A percentile compares a stretch with the other conserved stretches of the same genome.
Conservation (phyloP, 306 rosid genomes). For the Cicer bijugum region DNA sequence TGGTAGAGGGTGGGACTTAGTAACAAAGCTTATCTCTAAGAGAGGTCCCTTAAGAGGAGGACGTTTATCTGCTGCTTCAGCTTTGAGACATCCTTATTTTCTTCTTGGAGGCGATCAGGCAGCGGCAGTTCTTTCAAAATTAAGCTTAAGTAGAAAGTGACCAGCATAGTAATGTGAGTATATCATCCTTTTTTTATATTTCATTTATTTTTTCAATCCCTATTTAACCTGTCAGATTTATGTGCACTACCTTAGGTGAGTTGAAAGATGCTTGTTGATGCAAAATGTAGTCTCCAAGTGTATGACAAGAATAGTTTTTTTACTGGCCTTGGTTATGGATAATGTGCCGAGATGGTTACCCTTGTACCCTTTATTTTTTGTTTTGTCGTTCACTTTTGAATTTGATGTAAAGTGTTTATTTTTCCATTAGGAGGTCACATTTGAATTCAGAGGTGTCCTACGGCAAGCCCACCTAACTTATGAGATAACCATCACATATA, state of each 20-base stretch:
- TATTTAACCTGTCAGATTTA: conserved; percentile 11
- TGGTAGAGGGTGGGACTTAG: conserved; percentile 93
- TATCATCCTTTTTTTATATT: conserved; percentile 11
- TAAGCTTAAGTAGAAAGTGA: conserved; percentile 65
- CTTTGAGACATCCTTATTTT: conserved; percentile 90
- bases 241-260: conserved; percentile 15
- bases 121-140: conserved; percentile 84
- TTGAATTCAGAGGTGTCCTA: conserved; percentile 25
- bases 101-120: conserved; percentile 92
- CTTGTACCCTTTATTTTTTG: background rate
- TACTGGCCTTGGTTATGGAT: background rate
- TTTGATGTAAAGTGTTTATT: conserved; percentile 36
- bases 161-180: conserved; percentile 44
- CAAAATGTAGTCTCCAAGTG: conserved; percentile 6
- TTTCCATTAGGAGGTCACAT: conserved; percentile 38
- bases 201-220: conserved; percentile 1
- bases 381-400: conserved; percentile 14
- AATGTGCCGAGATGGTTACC: background rate
- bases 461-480: conserved; percentile 20
- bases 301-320: background rate
- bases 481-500: conserved; percentile 38
- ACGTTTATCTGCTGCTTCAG: conserved; percentile 81
- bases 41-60: conserved; percentile 76
- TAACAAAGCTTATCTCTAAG: conserved; percentile 75
- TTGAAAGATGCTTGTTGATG: background rate